Evolutionary conservation across 2,329 filamentous ascomycete genomes (phyloP).

Genomic region (Ophiocordyceps camponoti-floridani): DNA sequence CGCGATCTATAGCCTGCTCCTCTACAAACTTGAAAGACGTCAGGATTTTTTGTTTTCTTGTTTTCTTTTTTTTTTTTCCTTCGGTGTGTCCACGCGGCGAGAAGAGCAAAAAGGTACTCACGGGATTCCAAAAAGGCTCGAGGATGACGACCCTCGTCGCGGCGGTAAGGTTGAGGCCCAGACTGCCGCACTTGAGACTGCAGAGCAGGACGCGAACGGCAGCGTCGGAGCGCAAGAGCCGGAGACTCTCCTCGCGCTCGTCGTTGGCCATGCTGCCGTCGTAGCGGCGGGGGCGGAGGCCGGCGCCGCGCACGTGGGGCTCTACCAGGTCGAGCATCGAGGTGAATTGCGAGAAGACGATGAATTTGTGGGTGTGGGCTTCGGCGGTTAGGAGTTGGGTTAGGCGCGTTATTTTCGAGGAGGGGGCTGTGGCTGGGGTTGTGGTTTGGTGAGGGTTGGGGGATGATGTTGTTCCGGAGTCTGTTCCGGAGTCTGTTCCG

Average conservation of each 20-base stretch:
- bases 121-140: constrained; percentile 96
- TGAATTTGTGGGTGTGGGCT: constrained; percentile 75
- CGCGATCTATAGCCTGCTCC: constrained; percentile 95
- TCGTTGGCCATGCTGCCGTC: constrained; percentile 94
- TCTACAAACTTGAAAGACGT: constrained; percentile 75
- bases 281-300: constrained; percentile 72
- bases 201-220: constrained; percentile 73
- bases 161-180: constrained; percentile 87
- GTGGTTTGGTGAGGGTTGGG: constrained; percentile 10
- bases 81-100: no score
- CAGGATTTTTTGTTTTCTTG: no score
- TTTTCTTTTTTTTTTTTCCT: no score
- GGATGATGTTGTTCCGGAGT: constrained; percentile 3
- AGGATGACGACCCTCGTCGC: constrained; percentile 86
- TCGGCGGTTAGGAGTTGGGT: constrained; percentile 67
- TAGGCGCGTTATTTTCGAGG: constrained; percentile 82
- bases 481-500: constrained; percentile 15
- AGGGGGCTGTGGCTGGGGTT: constrained; percentile 39
- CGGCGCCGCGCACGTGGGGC: constrained; percentile 62
- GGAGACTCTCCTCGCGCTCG: constrained; percentile 69
- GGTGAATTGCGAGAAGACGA: constrained; percentile 96
- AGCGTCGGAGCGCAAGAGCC: constrained; percentile 56
- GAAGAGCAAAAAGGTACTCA: constrained; percentile 18
- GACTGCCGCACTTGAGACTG: constrained; percentile 79
- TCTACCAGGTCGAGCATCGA: constrained; percentile 95